Conservation (phyloP, 768 basidiomycete species). For the Russula sp. region DNA sequence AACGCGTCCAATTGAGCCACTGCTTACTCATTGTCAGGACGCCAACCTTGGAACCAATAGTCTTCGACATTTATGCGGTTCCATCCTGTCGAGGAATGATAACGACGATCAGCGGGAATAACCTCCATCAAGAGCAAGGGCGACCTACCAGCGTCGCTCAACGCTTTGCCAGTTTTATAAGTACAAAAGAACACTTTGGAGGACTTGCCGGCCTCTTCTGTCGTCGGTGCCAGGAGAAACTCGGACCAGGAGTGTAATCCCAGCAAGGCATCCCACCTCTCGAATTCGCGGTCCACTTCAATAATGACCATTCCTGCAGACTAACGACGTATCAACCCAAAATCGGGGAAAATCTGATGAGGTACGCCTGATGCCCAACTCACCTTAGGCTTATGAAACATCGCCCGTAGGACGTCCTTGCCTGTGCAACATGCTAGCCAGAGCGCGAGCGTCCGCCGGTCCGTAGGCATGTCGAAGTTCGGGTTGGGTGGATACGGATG, state of each 20-base stretch:
- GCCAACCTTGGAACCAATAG: constrained; percentile 34
- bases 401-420: constrained; percentile 30
- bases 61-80: constrained; percentile 38
- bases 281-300: constrained; percentile 32
- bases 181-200: constrained; percentile 37
- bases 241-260: constrained; percentile 40
- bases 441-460: constrained; percentile 32
- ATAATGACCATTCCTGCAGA: constrained; percentile 39
- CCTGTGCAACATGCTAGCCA: constrained; percentile 40
- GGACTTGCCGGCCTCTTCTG: constrained; percentile 26
- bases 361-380: constrained; percentile 16
- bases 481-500: constrained; percentile 37
- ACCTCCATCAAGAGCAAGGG: background rate
- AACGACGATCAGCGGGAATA: background rate
- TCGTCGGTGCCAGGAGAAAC: constrained; percentile 29
- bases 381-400: constrained; percentile 41
- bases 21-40: constrained; percentile 27
- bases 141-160: constrained; percentile 39
- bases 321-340: constrained; percentile 7
- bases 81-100: constrained; percentile 32
- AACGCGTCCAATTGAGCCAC: background rate
- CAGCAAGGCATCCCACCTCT: constrained; percentile 30
- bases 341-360: background rate
- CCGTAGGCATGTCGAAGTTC: constrained; percentile 35
- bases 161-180: constrained; percentile 30